Conservation (phyloP, 495 filamentous ascomycete genomes). For the Aspergillus homomorphus region DNA sequence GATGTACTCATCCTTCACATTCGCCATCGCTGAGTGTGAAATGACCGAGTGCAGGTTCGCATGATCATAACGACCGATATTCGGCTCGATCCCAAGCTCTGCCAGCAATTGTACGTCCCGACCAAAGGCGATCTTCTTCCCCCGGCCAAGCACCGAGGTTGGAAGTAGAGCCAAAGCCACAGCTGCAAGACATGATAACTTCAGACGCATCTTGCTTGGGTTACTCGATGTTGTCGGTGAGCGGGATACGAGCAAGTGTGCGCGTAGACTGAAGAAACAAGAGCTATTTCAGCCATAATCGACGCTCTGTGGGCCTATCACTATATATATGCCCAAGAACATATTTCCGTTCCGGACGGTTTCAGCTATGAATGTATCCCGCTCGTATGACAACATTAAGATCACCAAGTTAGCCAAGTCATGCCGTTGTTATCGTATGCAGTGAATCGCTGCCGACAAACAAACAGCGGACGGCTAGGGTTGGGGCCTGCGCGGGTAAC, state of each 20-base stretch:
- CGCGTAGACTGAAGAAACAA: neutral
- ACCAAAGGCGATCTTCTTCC: conserved; percentile 2
- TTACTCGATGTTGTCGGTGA: neutral
- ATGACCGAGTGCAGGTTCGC: conserved; percentile 6
- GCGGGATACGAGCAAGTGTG: neutral
- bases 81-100: conserved; percentile 12
- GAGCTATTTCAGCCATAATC: neutral
- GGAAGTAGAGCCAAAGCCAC: neutral
- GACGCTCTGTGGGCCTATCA: neutral
- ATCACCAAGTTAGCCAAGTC: conserved; percentile 4
- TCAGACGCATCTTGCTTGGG: conserved; percentile 7
- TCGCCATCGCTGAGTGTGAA: conserved; percentile 1
- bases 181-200: neutral
- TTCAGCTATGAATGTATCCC: conserved; percentile 1
- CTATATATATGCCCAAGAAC: neutral
- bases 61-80: conserved; percentile 5
- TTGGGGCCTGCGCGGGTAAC: conserved; percentile 9
- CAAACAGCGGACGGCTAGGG: conserved; percentile 2
- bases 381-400: conserved; percentile 3
- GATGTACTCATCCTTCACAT: conserved; percentile 21
- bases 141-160: neutral
- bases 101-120: conserved; percentile 8
- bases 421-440: conserved; percentile 5
- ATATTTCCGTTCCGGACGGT: neutral
- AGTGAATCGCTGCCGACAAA: neutral